Conservation (phyloP, 345 rosid genomes). For the Theobroma cacao region DNA sequence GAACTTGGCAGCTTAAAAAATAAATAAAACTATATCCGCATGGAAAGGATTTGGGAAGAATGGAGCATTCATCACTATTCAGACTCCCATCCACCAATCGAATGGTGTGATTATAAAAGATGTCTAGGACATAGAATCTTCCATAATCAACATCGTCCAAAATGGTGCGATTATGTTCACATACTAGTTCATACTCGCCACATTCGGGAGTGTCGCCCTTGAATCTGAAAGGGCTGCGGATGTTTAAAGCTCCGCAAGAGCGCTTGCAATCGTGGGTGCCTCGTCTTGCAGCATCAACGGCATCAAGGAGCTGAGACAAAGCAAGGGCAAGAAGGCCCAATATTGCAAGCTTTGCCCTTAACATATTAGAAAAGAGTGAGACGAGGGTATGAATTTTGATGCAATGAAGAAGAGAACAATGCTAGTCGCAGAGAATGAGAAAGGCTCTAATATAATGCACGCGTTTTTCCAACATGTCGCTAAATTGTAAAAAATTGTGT, state of each 20-base stretch:
- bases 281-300: neutral
- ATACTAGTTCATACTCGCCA: neutral
- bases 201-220: neutral
- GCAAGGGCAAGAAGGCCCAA: neutral
- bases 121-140: neutral
- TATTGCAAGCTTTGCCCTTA: neutral
- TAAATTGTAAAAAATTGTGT: too few species aligned
- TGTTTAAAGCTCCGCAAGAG: neutral
- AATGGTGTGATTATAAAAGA: neutral
- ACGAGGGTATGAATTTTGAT: too few species aligned
- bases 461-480: too few species aligned
- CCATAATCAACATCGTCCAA: too few species aligned
- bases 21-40: neutral
- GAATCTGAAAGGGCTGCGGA: constrained; percentile 4
- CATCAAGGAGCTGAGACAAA: neutral
- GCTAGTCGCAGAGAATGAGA: too few species aligned
- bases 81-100: neutral
- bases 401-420: too few species aligned
- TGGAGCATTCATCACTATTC: neutral
- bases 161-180: neutral
- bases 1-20: neutral
- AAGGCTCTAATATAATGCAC: too few species aligned
- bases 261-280: too few species aligned
- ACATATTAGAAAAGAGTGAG: neutral
- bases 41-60: neutral